Percentiles rank a stretch among this genome's conserved stretches.
Conservation (phyloP, 805 yeast genomes). For the Metschnikowia continentalis region DNA sequence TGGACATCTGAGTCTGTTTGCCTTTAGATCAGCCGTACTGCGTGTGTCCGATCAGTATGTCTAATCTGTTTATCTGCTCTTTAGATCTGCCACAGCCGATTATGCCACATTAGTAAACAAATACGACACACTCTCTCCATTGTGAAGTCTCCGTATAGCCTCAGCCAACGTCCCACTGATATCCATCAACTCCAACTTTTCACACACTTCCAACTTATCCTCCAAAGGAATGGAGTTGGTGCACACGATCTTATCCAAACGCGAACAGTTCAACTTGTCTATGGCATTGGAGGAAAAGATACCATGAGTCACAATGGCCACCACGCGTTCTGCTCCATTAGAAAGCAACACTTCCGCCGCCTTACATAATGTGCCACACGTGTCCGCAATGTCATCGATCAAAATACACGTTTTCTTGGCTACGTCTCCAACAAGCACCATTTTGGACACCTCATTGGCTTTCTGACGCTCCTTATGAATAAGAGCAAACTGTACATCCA, state of each 20-base stretch:
- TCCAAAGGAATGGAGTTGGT: constrained; percentile 90
- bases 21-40: too few relatives aligned
- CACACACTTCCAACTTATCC: constrained; percentile 52
- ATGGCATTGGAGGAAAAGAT: constrained; percentile 84
- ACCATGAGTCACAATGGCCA: constrained; percentile 95
- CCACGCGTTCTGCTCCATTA: constrained; percentile 78
- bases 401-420: constrained; percentile 74
- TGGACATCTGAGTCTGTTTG: too few relatives aligned
- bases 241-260: constrained; percentile 72
- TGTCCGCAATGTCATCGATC: constrained; percentile 97
- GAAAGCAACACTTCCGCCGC: constrained; percentile 84
- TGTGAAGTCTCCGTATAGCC: constrained; percentile 89
- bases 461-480: constrained; percentile 94
- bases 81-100: too few relatives aligned
- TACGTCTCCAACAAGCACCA: constrained; percentile 97
- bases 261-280: constrained; percentile 62
- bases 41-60: too few relatives aligned
- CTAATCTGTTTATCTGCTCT: too few relatives aligned
- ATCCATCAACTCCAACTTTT: constrained; percentile 76
- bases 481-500: constrained; percentile 90
- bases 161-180: constrained; percentile 87
- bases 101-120: constrained; percentile 60
- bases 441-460: constrained; percentile 90
- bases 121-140: constrained; percentile 92
- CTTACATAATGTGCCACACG: constrained; percentile 94